Base-by-base conservation (phyloP, 2,329 filamentous ascomycete genomes). In the Teratosphaeria gauchensis region DNA sequence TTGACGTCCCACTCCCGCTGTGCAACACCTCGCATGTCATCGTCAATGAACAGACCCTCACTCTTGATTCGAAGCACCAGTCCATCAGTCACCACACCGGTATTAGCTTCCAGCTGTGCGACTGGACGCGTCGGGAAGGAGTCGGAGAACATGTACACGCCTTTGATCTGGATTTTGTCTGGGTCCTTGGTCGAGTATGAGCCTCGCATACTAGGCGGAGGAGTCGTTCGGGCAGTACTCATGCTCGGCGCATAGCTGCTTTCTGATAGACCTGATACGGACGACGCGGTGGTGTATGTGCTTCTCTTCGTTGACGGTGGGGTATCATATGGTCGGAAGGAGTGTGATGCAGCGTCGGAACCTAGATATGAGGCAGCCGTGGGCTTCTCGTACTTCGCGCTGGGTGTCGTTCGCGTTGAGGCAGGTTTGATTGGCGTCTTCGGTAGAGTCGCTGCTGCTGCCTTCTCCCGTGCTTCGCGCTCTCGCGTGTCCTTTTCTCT, bases 1-100 rank as follows among this genome's bases (percentile, higher is more conserved):
- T 97, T 97, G 70, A 97, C 85, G 73, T 99, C 94, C 94, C 94
- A 99, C 76, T 99, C 94, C 60, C 94, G 85, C 75, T 97, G 91
- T n/a, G 90, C 86, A 16, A 96, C 90, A 62, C 86, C 85, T 52
- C 92, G 86, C 56, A 96, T 84, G 72, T 97, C 94, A 73, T 99
- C 94, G 72, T 99, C 94, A 70, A 99, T 94, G 75, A 97, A 97
- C 57, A 97, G 81, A 19, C 94, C 94, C 73, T 96, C 92, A 1
- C 90, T 95, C 11, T 90, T 92, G 69, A 97, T 94, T 56, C 89
- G 88, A 61, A 99, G 81, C 61, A 97, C 89, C 53, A 99, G 80
- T 0, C 94, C 94, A 70, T 99, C 92, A 1, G 92, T 96, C 33
- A 97, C 90, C 53, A 87, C 82, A 19, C 88, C 89, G 55, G 89